A percentile compares a stretch with the other conserved stretches of the same genome.
These are phyloP conservation scores for Fusarium anguioides DNA, from an alignment of 2,329 filamentous ascomycete genomes.

Conservation along the genomic window DNA sequence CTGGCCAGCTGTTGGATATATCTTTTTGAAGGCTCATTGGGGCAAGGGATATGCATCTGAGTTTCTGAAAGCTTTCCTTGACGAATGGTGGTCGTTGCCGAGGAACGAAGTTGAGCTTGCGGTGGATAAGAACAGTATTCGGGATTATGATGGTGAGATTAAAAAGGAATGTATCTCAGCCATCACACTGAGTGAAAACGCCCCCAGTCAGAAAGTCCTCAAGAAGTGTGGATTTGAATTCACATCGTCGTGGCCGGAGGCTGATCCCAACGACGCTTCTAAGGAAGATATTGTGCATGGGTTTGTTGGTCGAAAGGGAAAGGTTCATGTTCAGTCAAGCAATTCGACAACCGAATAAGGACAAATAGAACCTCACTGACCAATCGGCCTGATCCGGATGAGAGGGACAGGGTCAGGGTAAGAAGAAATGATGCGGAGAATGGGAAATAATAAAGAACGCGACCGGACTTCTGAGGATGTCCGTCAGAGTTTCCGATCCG, in stretches of 20 bases:
- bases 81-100: slow-evolving; percentile 61
- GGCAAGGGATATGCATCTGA: slow-evolving; percentile 68
- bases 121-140: slow-evolving; percentile 55
- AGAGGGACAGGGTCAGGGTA: not conserved
- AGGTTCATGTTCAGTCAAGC: not conserved
- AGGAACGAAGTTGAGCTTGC: slow-evolving; percentile 57
- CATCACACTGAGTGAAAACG: slow-evolving; percentile 61
- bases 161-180: slow-evolving; percentile 58
- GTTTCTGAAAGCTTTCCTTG: slow-evolving; percentile 60
- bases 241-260: slow-evolving; percentile 54
- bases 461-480: slow-evolving; percentile 39
- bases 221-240: slow-evolving; percentile 65
- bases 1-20: slow-evolving; percentile 70
- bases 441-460: slow-evolving; percentile 1
- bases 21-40: slow-evolving; percentile 65
- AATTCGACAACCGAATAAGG: slow-evolving; percentile 7
- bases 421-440: slow-evolving; percentile 5
- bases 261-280: slow-evolving; percentile 36
- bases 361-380: not conserved
- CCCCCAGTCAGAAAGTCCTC: slow-evolving; percentile 66
- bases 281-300: slow-evolving; percentile 40
- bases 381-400: slow-evolving; percentile 19
- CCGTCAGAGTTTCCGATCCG: slow-evolving; percentile 36
- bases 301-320: slow-evolving; percentile 33
- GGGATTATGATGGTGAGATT: slow-evolving; percentile 41